A percentile compares a stretch with the other conserved stretches of the same genome.
phyloP scores from a whole-genome alignment of 371 early-diverging fungal genomes.

The Apophysomyces trapeziformis region DNA sequence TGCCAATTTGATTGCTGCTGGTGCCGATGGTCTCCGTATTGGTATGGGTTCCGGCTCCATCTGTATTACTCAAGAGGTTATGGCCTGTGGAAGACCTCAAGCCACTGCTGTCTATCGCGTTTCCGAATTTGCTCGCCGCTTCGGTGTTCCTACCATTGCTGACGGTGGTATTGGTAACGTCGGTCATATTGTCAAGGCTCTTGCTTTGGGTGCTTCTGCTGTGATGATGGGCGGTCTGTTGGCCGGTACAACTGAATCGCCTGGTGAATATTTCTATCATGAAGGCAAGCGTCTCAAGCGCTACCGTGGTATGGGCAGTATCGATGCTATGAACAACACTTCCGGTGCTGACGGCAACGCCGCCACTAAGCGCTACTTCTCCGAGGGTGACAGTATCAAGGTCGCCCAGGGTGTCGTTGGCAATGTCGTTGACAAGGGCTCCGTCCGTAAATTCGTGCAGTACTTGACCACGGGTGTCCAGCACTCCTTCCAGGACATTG shows the following conservation, averaged over 20 bases:
- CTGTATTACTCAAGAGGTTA: conserved; percentile 98
- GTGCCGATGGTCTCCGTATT: conserved; percentile 94
- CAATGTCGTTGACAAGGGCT: conserved; percentile 95
- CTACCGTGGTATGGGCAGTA: conserved; percentile 97
- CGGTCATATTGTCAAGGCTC: conserved; percentile 96
- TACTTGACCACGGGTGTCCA: conserved; percentile 94
- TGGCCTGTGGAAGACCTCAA: conserved; percentile 98
- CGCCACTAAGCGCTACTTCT: conserved; percentile 94
- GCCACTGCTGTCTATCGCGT: conserved; percentile 98
- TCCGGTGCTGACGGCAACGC: conserved; percentile 70
- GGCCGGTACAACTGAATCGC: conserved; percentile 94
- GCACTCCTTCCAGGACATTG: conserved; percentile 97
- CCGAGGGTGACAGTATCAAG: conserved; percentile 94
- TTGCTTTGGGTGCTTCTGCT: conserved; percentile 91
- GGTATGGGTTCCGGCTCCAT: conserved; percentile 98
- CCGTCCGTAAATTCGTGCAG: conserved; percentile 88
- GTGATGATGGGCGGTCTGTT: conserved; percentile 99
- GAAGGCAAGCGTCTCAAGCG: conserved; percentile 97
- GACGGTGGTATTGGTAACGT: conserved; percentile 97
- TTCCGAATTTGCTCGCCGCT: conserved; percentile 87
- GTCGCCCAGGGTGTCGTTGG: conserved; percentile 99
- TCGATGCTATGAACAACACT: conserved; percentile 94
- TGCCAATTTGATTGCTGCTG: conserved; percentile 88
- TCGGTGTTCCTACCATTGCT: conserved; percentile 96
- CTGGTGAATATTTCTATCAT: conserved; percentile 97